phyloP scores from a whole-genome alignment of 164 flowering plant genomes.

The Taxillus chinensis region DNA sequence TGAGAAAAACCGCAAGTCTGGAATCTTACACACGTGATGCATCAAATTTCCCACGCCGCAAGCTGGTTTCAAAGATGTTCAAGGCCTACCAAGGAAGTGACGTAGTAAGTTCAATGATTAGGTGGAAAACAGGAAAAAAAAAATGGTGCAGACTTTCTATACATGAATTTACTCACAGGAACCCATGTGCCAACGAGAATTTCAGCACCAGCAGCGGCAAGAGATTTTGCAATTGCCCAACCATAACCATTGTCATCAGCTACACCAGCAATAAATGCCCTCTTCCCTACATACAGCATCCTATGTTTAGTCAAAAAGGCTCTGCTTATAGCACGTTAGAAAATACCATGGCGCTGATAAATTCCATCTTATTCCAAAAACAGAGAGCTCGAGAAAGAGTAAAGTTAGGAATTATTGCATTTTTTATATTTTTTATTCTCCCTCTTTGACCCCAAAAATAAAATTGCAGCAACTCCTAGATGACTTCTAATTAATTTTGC shows the following conservation, averaged over 20 bases:
- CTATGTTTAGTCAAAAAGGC: background rate
- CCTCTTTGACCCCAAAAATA: background rate
- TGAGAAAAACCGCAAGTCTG: background rate
- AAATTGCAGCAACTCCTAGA: background rate
- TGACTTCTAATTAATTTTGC: background rate
- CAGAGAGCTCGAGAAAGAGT: background rate
- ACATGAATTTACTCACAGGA: constrained; percentile 53
- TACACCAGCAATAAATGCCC: constrained; percentile 92
- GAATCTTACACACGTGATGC: constrained; percentile 73
- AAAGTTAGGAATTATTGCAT: background rate
- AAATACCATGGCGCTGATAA: background rate
- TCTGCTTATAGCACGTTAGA: background rate
- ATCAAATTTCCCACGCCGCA: constrained; percentile 93
- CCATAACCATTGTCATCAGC: constrained; percentile 99
- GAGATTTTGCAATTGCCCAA: constrained; percentile 99
- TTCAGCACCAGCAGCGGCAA: constrained; percentile 99
- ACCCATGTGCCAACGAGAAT: constrained; percentile 98
- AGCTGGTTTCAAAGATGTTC: constrained; percentile 86
- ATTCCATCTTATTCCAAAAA: background rate
- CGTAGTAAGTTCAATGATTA: background rate
- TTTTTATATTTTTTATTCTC: background rate
- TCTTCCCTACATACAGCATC: constrained; percentile 47
- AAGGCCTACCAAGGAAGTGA: constrained; percentile 42
- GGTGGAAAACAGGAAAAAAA: too few relatives aligned
- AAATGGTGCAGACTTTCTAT: too few relatives aligned